phyloP scores from a whole-genome alignment of 768 basidiomycete genomes.

The Xanthoconium stramineum region DNA sequence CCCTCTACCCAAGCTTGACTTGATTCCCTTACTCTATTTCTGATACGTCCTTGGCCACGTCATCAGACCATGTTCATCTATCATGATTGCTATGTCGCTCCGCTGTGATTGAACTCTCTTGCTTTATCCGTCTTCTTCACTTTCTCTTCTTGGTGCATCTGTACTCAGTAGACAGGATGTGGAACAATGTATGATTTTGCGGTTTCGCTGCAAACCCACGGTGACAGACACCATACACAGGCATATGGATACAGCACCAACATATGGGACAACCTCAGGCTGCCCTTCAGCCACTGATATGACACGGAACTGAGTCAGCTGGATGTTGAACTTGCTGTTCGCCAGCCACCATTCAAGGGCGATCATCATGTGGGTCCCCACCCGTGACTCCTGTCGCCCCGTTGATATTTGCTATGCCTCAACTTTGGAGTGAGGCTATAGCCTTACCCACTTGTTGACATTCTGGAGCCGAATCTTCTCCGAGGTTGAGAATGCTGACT shows the following conservation, averaged over 20 bases:
- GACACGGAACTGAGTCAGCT: neutral
- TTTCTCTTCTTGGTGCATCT: constrained; percentile 23
- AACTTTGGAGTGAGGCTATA: neutral
- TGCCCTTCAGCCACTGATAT: neutral
- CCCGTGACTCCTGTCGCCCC: neutral
- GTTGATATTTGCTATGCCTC: neutral
- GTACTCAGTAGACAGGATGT: constrained; percentile 23
- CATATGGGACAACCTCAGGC: no score
- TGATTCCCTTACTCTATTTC: constrained; percentile 20
- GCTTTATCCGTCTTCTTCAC: neutral
- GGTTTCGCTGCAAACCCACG: neutral
- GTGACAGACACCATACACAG: neutral
- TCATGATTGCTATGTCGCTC: constrained; percentile 10
- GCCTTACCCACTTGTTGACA: neutral
- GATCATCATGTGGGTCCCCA: neutral
- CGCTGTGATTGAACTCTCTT: constrained; percentile 6
- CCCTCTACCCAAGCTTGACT: constrained; percentile 39
- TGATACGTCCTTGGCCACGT: constrained; percentile 10
- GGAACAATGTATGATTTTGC: constrained; percentile 21
- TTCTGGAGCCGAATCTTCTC: neutral
- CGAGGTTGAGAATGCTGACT: constrained; percentile 3
- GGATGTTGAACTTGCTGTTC: neutral
- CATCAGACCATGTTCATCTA: constrained; percentile 1
- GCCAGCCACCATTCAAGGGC: neutral
- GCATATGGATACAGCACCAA: no score